Percentiles rank a stretch among this genome's conserved stretches.
These are phyloP conservation scores for Leptographium flavum DNA, from an alignment of 2,329 filamentous ascomycete genomes.

Conservation along the genomic window DNA sequence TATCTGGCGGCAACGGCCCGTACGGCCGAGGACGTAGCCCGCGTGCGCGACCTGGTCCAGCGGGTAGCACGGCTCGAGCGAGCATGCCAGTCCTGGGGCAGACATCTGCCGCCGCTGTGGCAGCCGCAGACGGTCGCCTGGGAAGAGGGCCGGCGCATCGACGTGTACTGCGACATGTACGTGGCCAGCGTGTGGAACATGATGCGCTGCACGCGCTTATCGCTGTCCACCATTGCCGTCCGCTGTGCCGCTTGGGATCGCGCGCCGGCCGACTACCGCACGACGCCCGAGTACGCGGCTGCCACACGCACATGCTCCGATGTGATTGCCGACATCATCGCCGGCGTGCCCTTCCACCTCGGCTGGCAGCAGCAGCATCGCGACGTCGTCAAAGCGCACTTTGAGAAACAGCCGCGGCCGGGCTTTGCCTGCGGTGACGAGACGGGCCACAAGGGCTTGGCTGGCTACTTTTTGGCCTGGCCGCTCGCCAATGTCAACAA, in stretches of 20 bases:
- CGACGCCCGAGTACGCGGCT: constrained; percentile 45
- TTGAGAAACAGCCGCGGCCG: constrained; percentile 10
- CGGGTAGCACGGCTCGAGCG: constrained; percentile 37
- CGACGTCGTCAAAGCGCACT: constrained; percentile 16
- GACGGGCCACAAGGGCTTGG: constrained; percentile 35
- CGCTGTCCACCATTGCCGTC: constrained; percentile 39
- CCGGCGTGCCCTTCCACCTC: constrained; percentile 46
- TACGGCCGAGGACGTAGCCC: constrained; percentile 33
- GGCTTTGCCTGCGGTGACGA: constrained; percentile 36
- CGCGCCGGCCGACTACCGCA: constrained; percentile 45
- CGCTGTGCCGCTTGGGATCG: constrained; percentile 48
- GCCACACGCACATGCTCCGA: constrained; percentile 36
- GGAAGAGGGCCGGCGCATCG: constrained; percentile 42
- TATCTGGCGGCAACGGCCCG: constrained; percentile 31
- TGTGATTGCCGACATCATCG: constrained; percentile 43
- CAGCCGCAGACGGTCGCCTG: constrained; percentile 38
- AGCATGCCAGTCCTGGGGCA: constrained; percentile 36
- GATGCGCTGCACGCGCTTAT: constrained; percentile 36
- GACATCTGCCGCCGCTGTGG: constrained; percentile 34
- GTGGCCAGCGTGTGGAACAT: constrained; percentile 44
- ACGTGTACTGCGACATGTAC: constrained; percentile 45
- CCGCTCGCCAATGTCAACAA: constrained; percentile 37
- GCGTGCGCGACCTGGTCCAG: constrained; percentile 36
- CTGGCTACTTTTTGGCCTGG: constrained; percentile 46
- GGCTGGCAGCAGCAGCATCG: constrained; percentile 37